Percentiles rank a stretch among this genome's conserved stretches.
phyloP scores from a whole-genome alignment of 225 moss, liverwort and hornwort species.

The Rhytidiadelphus loreus region DNA sequence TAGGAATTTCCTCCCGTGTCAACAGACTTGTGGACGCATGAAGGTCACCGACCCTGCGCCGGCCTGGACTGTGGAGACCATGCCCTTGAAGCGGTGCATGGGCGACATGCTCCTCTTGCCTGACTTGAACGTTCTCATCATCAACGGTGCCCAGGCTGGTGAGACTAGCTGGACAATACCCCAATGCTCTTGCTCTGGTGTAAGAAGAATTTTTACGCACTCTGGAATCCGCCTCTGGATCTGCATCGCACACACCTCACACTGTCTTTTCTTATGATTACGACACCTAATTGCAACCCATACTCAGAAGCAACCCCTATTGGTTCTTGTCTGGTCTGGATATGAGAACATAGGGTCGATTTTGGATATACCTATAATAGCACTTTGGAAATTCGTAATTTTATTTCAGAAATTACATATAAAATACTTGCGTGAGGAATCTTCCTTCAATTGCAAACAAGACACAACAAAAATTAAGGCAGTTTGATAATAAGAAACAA shows the following conservation, averaged over 20 bases:
- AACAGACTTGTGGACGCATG: conserved; percentile 55
- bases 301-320: neutral
- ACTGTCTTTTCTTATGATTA: neutral
- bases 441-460: neutral
- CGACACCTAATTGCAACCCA: neutral
- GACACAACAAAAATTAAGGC: neutral
- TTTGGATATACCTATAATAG: neutral
- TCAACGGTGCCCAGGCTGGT: conserved; percentile 58
- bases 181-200: neutral
- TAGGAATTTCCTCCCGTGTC: conserved; percentile 34
- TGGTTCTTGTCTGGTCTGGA: neutral
- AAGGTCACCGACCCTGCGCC: conserved; percentile 24
- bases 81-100: conserved; percentile 59
- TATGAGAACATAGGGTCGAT: neutral
- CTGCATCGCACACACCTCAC: neutral
- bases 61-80: conserved; percentile 47
- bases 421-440: neutral
- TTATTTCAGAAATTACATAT: neutral
- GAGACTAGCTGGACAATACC: neutral
- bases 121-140: conserved; percentile 37
- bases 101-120: conserved; percentile 79
- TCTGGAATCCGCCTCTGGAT: neutral
- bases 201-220: neutral
- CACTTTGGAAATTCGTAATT: neutral
- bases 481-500: neutral